Conservation (phyloP, 2,329 filamentous ascomycete genomes). For the Sporothrix schenckii region DNA sequence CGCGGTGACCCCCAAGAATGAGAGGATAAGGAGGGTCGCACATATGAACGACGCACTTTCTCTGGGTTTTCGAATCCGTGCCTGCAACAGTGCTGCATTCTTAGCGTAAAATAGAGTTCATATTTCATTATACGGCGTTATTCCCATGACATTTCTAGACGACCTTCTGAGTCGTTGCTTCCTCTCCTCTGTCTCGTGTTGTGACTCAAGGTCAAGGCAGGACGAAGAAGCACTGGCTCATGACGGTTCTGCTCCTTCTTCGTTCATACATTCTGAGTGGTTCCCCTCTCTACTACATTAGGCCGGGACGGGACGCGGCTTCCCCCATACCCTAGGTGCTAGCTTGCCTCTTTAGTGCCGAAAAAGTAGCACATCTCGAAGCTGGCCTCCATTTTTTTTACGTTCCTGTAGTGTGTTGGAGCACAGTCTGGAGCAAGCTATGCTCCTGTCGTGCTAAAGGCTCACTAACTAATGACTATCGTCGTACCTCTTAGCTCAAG, state of each 20-base stretch:
- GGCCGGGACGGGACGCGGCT: constrained; percentile 25
- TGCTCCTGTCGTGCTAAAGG: background rate
- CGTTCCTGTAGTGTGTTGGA: background rate
- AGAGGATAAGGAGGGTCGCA: background rate
- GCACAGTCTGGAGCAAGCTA: background rate
- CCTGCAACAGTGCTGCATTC: background rate
- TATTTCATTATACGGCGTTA: too few species aligned
- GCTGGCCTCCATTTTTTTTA: background rate
- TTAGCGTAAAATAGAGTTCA: too few species aligned
- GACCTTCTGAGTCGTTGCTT: background rate
- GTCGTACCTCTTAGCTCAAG: background rate
- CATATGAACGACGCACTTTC: background rate
- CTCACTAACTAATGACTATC: background rate
- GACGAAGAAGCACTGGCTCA: background rate
- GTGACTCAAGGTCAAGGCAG: background rate
- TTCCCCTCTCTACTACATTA: background rate
- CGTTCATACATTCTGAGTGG: background rate
- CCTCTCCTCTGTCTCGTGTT: background rate
- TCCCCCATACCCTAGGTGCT: constrained; percentile 4
- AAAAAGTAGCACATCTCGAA: background rate
- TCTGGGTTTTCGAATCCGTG: background rate
- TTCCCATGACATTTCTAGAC: background rate
- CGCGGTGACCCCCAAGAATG: background rate
- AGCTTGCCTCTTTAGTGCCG: background rate
- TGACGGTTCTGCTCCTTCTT: too few species aligned